Percentiles rank a stretch among this genome's conserved stretches.
These are phyloP conservation scores for Dichotomocladium elegans DNA, from an alignment of 371 early-diverging fungal genomes.

Conservation along the genomic window DNA sequence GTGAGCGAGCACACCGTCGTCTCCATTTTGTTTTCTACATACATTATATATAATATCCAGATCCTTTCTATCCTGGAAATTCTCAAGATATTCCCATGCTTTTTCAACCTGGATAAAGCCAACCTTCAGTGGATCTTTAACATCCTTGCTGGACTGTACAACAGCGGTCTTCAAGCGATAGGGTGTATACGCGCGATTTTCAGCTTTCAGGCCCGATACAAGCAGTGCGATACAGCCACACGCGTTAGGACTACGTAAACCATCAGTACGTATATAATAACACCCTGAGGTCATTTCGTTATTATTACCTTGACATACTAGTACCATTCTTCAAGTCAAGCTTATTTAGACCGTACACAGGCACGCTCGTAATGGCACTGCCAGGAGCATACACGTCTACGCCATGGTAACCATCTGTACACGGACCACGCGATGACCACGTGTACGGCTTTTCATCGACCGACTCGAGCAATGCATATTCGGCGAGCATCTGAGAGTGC, in stretches of 20 bases:
- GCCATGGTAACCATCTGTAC: constrained; percentile 81
- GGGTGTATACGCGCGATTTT: constrained; percentile 67
- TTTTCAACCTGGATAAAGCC: constrained; percentile 87
- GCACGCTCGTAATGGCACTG: constrained; percentile 88
- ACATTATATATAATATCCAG: constrained; percentile 71
- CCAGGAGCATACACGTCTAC: constrained; percentile 90
- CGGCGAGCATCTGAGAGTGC: constrained; percentile 82
- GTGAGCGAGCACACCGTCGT: not conserved
- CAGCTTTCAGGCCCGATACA: constrained; percentile 77
- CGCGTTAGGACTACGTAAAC: constrained; percentile 69
- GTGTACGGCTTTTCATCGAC: constrained; percentile 80
- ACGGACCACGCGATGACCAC: constrained; percentile 91
- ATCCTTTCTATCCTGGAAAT: constrained; percentile 50
- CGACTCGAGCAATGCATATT: constrained; percentile 78
- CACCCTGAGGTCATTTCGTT: not conserved
- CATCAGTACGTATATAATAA: not conserved
- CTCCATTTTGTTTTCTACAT: not conserved
- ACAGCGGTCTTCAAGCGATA: constrained; percentile 82
- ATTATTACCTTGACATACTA: constrained; percentile 68
- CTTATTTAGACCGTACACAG: constrained; percentile 77
- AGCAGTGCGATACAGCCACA: constrained; percentile 84
- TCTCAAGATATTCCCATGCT: constrained; percentile 79
- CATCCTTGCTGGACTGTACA: constrained; percentile 64
- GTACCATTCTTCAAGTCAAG: constrained; percentile 90
- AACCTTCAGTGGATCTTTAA: constrained; percentile 76